phyloP scores from a whole-genome alignment of 192 early-diverging fungal genomes.

The Backusella sp. region DNA sequence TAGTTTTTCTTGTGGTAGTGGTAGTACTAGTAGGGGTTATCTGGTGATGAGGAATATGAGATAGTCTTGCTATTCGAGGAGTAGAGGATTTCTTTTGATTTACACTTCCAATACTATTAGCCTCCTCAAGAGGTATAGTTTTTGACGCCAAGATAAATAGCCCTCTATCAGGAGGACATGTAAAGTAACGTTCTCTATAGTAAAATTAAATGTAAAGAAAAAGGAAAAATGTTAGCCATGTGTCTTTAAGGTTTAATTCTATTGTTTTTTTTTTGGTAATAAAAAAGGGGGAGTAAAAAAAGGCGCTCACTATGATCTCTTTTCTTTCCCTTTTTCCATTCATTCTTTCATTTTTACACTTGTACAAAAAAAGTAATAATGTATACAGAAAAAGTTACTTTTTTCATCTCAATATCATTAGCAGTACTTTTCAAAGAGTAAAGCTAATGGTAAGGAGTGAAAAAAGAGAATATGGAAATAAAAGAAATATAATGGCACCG shows the following conservation, averaged over 20 bases:
- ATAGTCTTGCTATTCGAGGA: background rate
- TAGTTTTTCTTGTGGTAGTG: background rate
- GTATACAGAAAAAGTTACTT: conserved; percentile 5
- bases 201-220: background rate
- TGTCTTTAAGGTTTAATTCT: conserved; percentile 1
- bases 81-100: background rate
- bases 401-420: background rate
- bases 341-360: background rate
- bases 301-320: background rate
- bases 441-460: background rate
- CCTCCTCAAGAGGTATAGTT: background rate
- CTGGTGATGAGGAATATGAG: background rate
- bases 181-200: conserved; percentile 28
- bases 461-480: background rate
- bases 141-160: conserved; percentile 31
- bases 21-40: background rate
- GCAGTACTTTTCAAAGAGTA: background rate
- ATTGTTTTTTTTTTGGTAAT: background rate
- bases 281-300: background rate
- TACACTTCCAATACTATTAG: background rate
- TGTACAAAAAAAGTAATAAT: background rate
- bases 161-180: conserved; percentile 26
- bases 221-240: background rate
- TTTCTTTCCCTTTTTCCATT: background rate
- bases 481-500: background rate